Base-by-base conservation (phyloP, 2,329 filamentous ascomycete genomes). In the Nothophaeocryptopus gaeumannii region DNA sequence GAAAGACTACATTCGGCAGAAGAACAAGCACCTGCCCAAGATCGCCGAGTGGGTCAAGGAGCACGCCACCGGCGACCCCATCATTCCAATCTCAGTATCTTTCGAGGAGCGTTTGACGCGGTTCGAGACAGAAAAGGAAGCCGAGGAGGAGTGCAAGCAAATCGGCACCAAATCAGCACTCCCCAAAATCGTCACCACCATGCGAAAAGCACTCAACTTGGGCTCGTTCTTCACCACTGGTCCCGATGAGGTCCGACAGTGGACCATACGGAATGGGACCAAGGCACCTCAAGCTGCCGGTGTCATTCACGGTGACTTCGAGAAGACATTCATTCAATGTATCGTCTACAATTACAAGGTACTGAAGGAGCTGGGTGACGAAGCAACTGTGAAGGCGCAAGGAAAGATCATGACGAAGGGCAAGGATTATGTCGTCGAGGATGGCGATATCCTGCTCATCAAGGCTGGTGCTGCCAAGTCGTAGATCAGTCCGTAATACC, bases 341-440 rank as follows among this genome's bases (percentile, higher is more conserved):
- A 81, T 99, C 58, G 90, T 96, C 29, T 97, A 95, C 77, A 97
- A 96, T 77, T 99, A 83, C 74, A 78, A 70, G 20, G 74, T 80
- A 2, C 76, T 99, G 46, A 89, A 86, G 75, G 93, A 97, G 73
- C 77, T 88, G 41, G 92, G 92, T 45, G 89, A 95, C 58, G 93
- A 99, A 77, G 78, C 83, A 16, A 82, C 87, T 60, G 88, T 96
- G 60, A 95, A 91, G 79, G 82, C 92, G 20, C 92, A 92, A 73
- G 93, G 93, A 65, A 99, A 99, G 79, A 73, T 99, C 60, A 88
- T 96, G 85, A 97, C 92, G 51, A 99, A 99, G 80, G 93, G 93
- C 68, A 97, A 97, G 78, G 92, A 97, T 44, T 97, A 99, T 70
- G 81, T 92, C 5, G 83, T 93, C 9, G 84, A 91, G 69, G 89